A percentile compares a stretch with the other conserved stretches of the same genome.
These are phyloP conservation scores for Huntiella decipiens DNA, from an alignment of 2,329 filamentous ascomycete species.

Conservation along the genomic window DNA sequence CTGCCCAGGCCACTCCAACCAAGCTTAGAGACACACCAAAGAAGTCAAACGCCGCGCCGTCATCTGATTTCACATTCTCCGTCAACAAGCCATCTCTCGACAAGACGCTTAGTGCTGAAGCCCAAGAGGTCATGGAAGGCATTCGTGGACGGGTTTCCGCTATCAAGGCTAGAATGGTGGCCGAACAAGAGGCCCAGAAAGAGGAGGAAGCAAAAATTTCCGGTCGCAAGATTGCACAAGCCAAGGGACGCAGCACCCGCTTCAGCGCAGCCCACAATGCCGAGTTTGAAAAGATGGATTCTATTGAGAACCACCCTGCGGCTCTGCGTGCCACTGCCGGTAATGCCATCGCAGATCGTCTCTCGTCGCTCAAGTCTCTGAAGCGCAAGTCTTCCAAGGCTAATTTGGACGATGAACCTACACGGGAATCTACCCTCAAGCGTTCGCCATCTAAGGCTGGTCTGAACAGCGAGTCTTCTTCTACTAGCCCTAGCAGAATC, in stretches of 20 bases:
- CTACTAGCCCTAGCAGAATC: slow-evolving; percentile 11
- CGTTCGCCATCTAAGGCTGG: slow-evolving; percentile 18
- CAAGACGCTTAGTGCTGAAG: slow-evolving; percentile 39
- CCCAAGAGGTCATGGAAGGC: slow-evolving; percentile 42
- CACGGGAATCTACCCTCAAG: slow-evolving; percentile 20
- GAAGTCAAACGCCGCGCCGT: slow-evolving; percentile 22
- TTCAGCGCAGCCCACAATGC: slow-evolving; percentile 75
- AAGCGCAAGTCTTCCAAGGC: slow-evolving; percentile 31
- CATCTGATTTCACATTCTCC: slow-evolving; percentile 49
- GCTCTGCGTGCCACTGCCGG: slow-evolving; percentile 45
- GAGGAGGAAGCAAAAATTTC: slow-evolving; percentile 23
- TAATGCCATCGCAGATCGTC: slow-evolving; percentile 28
- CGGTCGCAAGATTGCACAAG: slow-evolving; percentile 55
- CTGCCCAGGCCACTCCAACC: slow-evolving; percentile 22
- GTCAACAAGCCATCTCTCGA: slow-evolving; percentile 28
- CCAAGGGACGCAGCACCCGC: slow-evolving; percentile 58
- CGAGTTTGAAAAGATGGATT: slow-evolving; percentile 95
- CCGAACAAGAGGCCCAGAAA: slow-evolving; percentile 38
- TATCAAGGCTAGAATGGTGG: slow-evolving; percentile 49
- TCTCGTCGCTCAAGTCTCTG: slow-evolving; percentile 23
- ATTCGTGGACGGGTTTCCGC: slow-evolving; percentile 52
- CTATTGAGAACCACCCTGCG: slow-evolving; percentile 72
- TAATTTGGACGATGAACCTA: slow-evolving; percentile 41
- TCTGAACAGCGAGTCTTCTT: slow-evolving; percentile 16
- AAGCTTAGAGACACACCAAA: slow-evolving; percentile 35